Evolutionary conservation across 306 rosid genomes (phyloP).

Genomic region (Dicorynia guianensis): DNA sequence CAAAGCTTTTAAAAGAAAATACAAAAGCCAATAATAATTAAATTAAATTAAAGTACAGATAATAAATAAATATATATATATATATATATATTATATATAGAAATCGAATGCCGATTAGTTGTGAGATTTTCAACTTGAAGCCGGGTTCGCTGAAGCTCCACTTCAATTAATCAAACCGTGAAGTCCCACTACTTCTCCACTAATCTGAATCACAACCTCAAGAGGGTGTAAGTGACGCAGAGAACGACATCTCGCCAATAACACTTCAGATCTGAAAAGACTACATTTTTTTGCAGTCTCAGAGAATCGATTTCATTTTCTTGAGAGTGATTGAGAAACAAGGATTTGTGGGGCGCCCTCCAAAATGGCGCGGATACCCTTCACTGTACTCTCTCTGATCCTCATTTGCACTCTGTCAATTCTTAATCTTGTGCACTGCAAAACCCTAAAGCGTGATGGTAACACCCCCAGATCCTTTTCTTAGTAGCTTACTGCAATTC

Average conservation of each 20-base stretch:
- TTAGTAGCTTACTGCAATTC: constrained; percentile 4
- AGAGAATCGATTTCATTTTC: background rate
- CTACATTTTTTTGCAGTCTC: background rate
- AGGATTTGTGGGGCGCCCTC: constrained; percentile 36
- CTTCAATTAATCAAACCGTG: constrained; percentile 33
- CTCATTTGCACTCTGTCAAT: constrained; percentile 49
- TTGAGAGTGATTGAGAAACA: background rate
- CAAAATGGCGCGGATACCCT: constrained; percentile 58
- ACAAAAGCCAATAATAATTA: no score
- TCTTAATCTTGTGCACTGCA: constrained; percentile 58
- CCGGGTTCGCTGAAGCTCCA: constrained; percentile 46
- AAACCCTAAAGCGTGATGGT: constrained; percentile 99
- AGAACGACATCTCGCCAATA: constrained; percentile 13
- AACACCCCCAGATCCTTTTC: constrained; percentile 30
- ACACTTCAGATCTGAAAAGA: constrained; percentile 39
- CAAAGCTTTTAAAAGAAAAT: no score
- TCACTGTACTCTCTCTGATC: constrained; percentile 46
- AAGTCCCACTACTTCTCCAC: background rate
- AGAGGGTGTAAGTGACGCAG: background rate
- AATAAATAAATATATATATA: no score
- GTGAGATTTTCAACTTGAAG: constrained; percentile 35
- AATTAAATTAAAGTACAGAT: no score
- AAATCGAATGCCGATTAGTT: constrained; percentile 43
- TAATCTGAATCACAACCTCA: constrained; percentile 32
- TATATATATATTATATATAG: no score